Evolutionary conservation across 495 filamentous ascomycete species (phyloP), one percentile per base, ranked within the genome.

Genomic region (Wilcoxina mikolae): DNA sequence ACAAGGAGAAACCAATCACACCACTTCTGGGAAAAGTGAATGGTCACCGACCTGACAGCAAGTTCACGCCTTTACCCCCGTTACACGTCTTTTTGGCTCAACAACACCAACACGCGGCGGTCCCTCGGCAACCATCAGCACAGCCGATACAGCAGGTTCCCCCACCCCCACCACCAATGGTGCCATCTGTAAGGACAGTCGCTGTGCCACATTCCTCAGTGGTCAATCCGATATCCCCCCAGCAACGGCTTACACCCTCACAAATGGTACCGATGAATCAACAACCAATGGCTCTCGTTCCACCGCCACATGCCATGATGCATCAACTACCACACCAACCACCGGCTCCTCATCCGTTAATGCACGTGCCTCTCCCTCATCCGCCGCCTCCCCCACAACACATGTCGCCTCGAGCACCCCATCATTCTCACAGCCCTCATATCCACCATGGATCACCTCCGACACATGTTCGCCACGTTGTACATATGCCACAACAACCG

Each of bases 111-210:
- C 43, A 28, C 11, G 48, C 55, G 3, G 50, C 57, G n/a, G 29
- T 48, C 0, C 61, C 56, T 11, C 56, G 56, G 24, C 62, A 60
- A 23, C 56, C 63, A 10, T 51, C 31, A 22, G 51, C 50, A 4
- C 62, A 60, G 18, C 61, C 62, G 15, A 50, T 56, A 3, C 62
- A 65, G n/a, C 55, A 59, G n/a, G 56, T 57, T n/a, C 29, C 62
- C 26, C 62, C 60, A 9, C 44, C 58, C 12, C 43, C 27, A 56
- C 55, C 49, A 49, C 33, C 33, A 22, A 9, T 41, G 23, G 27
- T 31, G 28, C 28, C 28, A 5, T 11, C 2, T 20, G 28, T 20
- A 9, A 27, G 15, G 15, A 33, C 20, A 41, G 28, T 39, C 18
- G 17, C 28, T 22, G 11, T 1, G 11, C 49, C 17, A 26, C 33